These are phyloP conservation scores for Psilocybe cyanescens DNA, from an alignment of 768 basidiomycete species.

Conservation along the genomic window DNA sequence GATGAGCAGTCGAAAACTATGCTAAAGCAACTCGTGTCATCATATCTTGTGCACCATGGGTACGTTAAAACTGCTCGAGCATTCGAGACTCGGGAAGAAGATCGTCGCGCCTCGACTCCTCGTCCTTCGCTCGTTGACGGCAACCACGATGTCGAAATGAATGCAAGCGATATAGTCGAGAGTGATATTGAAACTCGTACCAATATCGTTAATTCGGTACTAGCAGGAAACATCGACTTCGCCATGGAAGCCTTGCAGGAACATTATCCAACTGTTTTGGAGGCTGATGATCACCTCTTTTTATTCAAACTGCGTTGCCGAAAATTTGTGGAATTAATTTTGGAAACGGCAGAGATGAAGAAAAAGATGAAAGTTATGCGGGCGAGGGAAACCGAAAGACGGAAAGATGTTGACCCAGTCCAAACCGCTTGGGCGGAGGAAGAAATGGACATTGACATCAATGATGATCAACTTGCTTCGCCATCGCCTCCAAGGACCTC, in stretches of 20 bases:
- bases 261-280: conserved; percentile 68
- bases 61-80: conserved; percentile 73
- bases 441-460: conserved; percentile 68
- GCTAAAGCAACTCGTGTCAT: conserved; percentile 73
- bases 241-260: conserved; percentile 60
- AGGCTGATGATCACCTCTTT: conserved; percentile 69
- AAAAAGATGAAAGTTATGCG: conserved; percentile 54
- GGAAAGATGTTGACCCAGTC: conserved; percentile 7
- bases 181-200: conserved; percentile 70
- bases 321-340: conserved; percentile 82
- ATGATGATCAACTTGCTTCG: conserved; percentile 36
- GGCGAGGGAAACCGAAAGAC: conserved; percentile 29
- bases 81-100: conserved; percentile 53
- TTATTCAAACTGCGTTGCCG: conserved; percentile 84
- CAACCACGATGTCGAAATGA: conserved; percentile 55
- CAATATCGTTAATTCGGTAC: conserved; percentile 70
- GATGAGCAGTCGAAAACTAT: conserved; percentile 60
- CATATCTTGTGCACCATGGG: conserved; percentile 86
- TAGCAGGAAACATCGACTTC: conserved; percentile 70
- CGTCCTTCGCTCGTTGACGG: conserved; percentile 2
- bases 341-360: conserved; percentile 72
- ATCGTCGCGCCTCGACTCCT: conserved; percentile 10
- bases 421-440: conserved; percentile 41
- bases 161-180: conserved; percentile 31
- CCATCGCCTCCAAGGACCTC: conserved; percentile 23